Percentiles rank a stretch among this genome's conserved stretches.
phyloP scores from a whole-genome alignment of 257 asterid species.

The Nicotiana tabacum region DNA sequence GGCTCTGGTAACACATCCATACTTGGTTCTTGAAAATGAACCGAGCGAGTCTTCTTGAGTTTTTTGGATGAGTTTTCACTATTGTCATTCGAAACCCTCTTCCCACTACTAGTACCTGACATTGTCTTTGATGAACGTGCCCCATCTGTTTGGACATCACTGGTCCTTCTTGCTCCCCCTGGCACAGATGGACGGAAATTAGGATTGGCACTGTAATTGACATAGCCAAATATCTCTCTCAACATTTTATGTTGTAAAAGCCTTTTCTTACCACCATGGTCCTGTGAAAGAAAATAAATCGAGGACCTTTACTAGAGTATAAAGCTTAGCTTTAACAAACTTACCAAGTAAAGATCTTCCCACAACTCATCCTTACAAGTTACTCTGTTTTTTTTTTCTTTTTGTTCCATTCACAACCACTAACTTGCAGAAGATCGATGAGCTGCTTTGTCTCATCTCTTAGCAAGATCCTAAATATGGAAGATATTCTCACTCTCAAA shows the following conservation, averaged over 20 bases:
- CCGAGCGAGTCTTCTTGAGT: too few species aligned
- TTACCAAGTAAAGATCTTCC: not conserved
- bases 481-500: not conserved
- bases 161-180: too few species aligned
- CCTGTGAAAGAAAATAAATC: too few species aligned
- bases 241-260: too few species aligned
- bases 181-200: too few species aligned
- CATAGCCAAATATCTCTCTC: too few species aligned
- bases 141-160: not conserved
- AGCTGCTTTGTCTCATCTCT: not conserved
- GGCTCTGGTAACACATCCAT: too few species aligned
- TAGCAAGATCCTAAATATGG: not conserved
- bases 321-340: not conserved
- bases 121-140: not conserved
- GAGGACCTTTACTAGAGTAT: not conserved
- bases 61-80: not conserved
- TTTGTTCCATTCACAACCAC: not conserved
- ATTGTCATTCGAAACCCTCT: not conserved
- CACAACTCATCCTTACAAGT: not conserved
- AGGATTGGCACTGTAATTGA: too few species aligned
- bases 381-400: not conserved
- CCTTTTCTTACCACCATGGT: too few species aligned
- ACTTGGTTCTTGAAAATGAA: too few species aligned
- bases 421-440: not conserved
- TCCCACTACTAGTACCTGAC: not conserved